These are phyloP conservation scores for Ogataea polymorpha DNA, from an alignment of 805 yeast species.

Conservation along the genomic window DNA sequence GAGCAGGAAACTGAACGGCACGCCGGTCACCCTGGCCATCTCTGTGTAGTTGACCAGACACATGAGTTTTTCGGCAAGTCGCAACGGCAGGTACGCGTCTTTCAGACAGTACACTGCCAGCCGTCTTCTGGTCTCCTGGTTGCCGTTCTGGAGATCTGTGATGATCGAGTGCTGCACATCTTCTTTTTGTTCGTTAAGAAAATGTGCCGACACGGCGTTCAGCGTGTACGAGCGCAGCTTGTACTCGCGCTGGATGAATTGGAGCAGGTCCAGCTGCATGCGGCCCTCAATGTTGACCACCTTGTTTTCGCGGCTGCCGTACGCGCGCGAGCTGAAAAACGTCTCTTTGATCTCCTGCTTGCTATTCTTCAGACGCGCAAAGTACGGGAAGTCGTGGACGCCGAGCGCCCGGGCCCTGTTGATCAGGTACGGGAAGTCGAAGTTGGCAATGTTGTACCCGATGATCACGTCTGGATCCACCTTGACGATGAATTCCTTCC, in stretches of 20 bases:
- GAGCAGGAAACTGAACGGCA: slow-evolving; percentile 85
- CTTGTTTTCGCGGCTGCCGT: slow-evolving; percentile 92
- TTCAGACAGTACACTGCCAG: slow-evolving; percentile 95
- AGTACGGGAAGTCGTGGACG: slow-evolving; percentile 70
- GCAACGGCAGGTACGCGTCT: slow-evolving; percentile 88
- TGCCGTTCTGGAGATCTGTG: slow-evolving; percentile 91
- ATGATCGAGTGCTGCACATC: slow-evolving; percentile 97
- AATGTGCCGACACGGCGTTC: slow-evolving; percentile 92
- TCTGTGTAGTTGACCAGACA: slow-evolving; percentile 95
- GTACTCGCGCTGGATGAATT: slow-evolving; percentile 91
- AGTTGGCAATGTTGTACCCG: slow-evolving; percentile 92
- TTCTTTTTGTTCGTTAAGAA: slow-evolving; percentile 92
- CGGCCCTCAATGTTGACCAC: slow-evolving; percentile 93
- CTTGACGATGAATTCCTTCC: slow-evolving; percentile 82
- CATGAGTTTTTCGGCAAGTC: slow-evolving; percentile 90
- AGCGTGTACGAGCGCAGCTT: slow-evolving; percentile 91
- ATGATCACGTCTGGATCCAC: slow-evolving; percentile 95
- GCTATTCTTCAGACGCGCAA: slow-evolving; percentile 68
- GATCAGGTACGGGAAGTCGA: slow-evolving; percentile 89
- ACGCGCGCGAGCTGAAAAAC: slow-evolving; percentile 89
- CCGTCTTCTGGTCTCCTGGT: slow-evolving; percentile 86
- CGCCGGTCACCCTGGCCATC: slow-evolving; percentile 99
- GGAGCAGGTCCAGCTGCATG: slow-evolving; percentile 89
- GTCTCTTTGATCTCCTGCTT: slow-evolving; percentile 80
- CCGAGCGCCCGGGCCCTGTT: slow-evolving; percentile 80